These are phyloP conservation scores for Xeromyces bisporus DNA, from an alignment of 495 filamentous ascomycete genomes.

Conservation along the genomic window DNA sequence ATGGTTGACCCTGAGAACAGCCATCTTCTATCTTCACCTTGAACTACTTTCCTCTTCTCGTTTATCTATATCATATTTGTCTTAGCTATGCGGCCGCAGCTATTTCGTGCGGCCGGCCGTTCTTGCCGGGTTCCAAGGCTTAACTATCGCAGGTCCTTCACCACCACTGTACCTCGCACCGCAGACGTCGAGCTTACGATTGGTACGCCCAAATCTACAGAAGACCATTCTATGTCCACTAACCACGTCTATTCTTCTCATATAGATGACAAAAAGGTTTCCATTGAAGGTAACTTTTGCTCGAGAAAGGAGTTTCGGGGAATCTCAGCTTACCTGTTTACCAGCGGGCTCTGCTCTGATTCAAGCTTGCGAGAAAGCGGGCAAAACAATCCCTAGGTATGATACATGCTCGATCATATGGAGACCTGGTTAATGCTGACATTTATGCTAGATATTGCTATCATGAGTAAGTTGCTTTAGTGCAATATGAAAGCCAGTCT, in stretches of 20 bases:
- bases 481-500: no score
- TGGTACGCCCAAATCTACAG: constrained; percentile 39
- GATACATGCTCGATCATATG: constrained; percentile 2
- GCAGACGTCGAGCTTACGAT: constrained; percentile 93
- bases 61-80: constrained; percentile 16
- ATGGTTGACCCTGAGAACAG: no score
- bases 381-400: constrained; percentile 71
- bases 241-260: no score
- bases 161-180: constrained; percentile 48
- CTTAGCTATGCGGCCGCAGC: constrained; percentile 71
- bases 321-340: constrained; percentile 12
- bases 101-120: constrained; percentile 74
- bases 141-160: constrained; percentile 54
- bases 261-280: constrained; percentile 88
- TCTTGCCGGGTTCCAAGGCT: constrained; percentile 44
- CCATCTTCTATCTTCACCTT: constrained; percentile 3
- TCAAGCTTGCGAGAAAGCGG: constrained; percentile 97
- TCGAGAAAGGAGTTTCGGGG: constrained; percentile 3
- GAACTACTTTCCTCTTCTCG: constrained; percentile 17
- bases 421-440: neutral
- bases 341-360: constrained; percentile 76
- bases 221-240: constrained; percentile 10
- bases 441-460: constrained; percentile 74
- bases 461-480: constrained; percentile 63
- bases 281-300: constrained; percentile 61